Evolutionary conservation across 495 filamentous ascomycete species (phyloP).

Genomic region (Aspergillus heteromorphus): DNA sequence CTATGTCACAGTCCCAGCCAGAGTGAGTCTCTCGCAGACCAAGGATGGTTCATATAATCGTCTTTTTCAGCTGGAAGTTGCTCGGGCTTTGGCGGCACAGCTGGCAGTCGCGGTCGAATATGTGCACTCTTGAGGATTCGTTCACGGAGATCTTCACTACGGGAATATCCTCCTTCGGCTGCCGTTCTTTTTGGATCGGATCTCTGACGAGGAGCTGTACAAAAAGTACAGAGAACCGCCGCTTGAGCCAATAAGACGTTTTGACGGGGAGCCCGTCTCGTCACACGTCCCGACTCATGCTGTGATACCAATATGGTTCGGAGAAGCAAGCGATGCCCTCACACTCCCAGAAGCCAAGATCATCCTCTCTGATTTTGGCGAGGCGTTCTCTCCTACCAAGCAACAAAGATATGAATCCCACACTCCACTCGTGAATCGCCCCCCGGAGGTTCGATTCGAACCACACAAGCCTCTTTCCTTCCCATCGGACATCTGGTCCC

Average conservation of each 20-base stretch:
- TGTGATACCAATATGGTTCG: conserved; percentile 25
- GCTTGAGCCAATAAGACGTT: conserved; percentile 19
- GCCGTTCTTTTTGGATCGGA: conserved; percentile 11
- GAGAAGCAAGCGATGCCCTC: conserved; percentile 24
- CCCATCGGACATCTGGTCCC: conserved; percentile 34
- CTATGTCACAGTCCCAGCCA: conserved; percentile 28
- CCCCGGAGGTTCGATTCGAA: conserved; percentile 30
- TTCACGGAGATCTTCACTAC: conserved; percentile 31
- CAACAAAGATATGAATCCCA: conserved; percentile 26
- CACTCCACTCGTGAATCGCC: conserved; percentile 25
- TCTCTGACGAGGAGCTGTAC: conserved; percentile 24
- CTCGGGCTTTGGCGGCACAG: conserved; percentile 37
- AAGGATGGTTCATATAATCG: conserved; percentile 26
- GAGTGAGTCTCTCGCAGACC: conserved; percentile 25
- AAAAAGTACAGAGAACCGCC: conserved; percentile 24
- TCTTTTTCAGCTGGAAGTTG: conserved; percentile 36
- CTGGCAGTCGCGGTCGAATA: conserved; percentile 28
- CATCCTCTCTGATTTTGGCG: conserved; percentile 35
- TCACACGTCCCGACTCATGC: conserved; percentile 18
- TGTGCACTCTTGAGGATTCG: conserved; percentile 28
- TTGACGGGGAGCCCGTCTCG: conserved; percentile 21
- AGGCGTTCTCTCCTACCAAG: conserved; percentile 28
- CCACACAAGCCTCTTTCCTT: conserved; percentile 25
- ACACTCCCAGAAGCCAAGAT: conserved; percentile 26
- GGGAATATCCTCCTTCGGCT: conserved; percentile 28